Base-by-base conservation (phyloP, 805 yeast species). In the Nakazawaea ambrosiae region DNA sequence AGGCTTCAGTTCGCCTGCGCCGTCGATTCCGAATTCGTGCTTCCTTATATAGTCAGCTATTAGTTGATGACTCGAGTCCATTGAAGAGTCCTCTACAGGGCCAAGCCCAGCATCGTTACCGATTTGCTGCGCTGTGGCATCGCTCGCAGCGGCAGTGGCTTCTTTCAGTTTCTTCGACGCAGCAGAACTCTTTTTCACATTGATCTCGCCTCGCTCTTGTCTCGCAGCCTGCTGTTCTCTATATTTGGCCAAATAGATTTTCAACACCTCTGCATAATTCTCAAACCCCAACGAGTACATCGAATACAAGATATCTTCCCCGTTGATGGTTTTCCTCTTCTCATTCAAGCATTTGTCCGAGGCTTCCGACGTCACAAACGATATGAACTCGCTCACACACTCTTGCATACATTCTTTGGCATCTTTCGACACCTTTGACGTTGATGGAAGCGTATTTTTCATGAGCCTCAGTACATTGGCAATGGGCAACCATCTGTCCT, bases 381-480 rank as follows among this genome's bases (percentile, higher is more conserved):
- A 73, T 24, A 78, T 80, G 54, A 77, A 78, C 54, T 78, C 83
- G 34, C 73, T 63, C 4, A 77, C 85, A 50, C 83, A 78, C 50
- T 79, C 85, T 55, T 79, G 86, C 60, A 79, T 76, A 46, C 85
- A 75, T 48, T 80, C 89, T 49, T 81, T 81, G 30, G 89, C 83
- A 49, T 82, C 92, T 49, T 81, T 82, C 17, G 87, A 78, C 1
- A 82, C 77, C 49, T 82, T 82, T 9, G 89, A 90, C 26, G 79
- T 76, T 10, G 68, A 60, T 3, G 92, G 90, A 22, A 82, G 60
- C 2, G 90, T 81, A 39, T 61, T 66, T 50, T 83, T 83, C 90
- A 82, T 83, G 36, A 83, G 73, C 36, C 90, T 63, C n/a, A 82
- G 81, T 42, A 76, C 82, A 43, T 73, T 73, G 27, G 80, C 80